These are phyloP conservation scores for Podila minutissima DNA, from an alignment of 192 early-diverging fungal species.

Conservation along the genomic window DNA sequence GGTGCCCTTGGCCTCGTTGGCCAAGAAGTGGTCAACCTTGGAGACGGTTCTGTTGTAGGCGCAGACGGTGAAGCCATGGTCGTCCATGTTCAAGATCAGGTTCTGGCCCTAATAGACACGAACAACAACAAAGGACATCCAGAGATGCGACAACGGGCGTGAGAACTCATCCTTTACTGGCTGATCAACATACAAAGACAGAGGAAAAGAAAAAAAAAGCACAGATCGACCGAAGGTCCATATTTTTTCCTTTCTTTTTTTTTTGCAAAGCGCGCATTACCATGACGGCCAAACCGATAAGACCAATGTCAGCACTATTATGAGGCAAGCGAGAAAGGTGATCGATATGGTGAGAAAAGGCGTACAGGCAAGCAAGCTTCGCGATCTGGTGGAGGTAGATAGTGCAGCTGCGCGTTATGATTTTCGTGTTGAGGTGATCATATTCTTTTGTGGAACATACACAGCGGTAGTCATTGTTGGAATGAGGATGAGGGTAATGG, in stretches of 20 bases:
- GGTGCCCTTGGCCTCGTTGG: conserved; percentile 98
- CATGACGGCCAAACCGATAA: conserved; percentile 99
- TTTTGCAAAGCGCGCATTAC: conserved; percentile 59
- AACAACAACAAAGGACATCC: conserved; percentile 8
- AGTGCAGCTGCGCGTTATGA: background rate
- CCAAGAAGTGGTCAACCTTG: conserved; percentile 96
- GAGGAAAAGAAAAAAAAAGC: background rate
- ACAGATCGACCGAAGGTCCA: background rate
- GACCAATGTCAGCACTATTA: conserved; percentile 93
- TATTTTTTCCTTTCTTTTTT: background rate
- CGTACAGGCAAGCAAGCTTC: background rate
- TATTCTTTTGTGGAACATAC: conserved; percentile 18
- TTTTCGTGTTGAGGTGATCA: background rate
- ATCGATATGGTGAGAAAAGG: background rate
- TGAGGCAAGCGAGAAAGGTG: background rate
- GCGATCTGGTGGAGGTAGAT: background rate
- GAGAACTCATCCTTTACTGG: conserved; percentile 5
- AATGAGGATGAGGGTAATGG: background rate
- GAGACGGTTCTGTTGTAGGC: conserved; percentile 96
- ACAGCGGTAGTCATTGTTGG: conserved; percentile 35
- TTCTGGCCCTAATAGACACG: conserved; percentile 87
- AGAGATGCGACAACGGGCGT: conserved; percentile 1
- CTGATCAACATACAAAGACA: no score
- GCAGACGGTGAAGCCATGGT: conserved; percentile 93
- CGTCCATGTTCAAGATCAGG: conserved; percentile 98